Percentiles rank a stretch among this genome's conserved stretches.
Evolutionary conservation across 2,329 filamentous ascomycete species (phyloP).

Genomic region (Epichloe gansuensis): DNA sequence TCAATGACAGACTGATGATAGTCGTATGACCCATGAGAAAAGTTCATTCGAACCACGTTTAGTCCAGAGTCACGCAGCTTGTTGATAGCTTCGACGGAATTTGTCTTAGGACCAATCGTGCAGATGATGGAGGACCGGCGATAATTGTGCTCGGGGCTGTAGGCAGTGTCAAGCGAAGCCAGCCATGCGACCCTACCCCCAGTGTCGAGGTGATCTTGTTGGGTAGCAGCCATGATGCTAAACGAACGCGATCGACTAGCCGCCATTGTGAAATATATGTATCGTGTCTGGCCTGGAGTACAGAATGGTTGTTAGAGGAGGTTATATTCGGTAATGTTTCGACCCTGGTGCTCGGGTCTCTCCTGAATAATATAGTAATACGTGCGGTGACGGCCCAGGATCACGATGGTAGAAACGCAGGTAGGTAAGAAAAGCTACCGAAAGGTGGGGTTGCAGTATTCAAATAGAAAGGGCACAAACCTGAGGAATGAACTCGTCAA

Average conservation of each 20-base stretch:
- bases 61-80: constrained; percentile 79
- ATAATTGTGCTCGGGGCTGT: constrained; percentile 76
- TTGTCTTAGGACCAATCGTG: constrained; percentile 98
- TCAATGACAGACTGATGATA: constrained; percentile 99
- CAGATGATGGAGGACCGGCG: constrained; percentile 97
- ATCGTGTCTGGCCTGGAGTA: constrained; percentile 2
- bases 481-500: neutral
- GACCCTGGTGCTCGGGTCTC: neutral
- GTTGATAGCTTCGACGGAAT: constrained; percentile 95
- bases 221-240: constrained; percentile 45
- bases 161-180: constrained; percentile 72
- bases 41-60: constrained; percentile 99
- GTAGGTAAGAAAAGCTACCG: neutral
- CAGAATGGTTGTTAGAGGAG: neutral
- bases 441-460: neutral
- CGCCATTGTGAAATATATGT: constrained; percentile 18
- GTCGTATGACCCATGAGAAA: constrained; percentile 68
- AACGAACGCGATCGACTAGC: constrained; percentile 20
- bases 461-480: neutral
- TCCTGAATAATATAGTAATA: neutral
- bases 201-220: constrained; percentile 75
- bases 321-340: neutral
- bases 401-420: neutral
- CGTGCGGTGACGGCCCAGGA: neutral
- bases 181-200: constrained; percentile 58